A percentile compares a stretch with the other conserved stretches of the same genome.
These are phyloP conservation scores for Candida peoriensis DNA, from an alignment of 805 yeast genomes.

Conservation along the genomic window DNA sequence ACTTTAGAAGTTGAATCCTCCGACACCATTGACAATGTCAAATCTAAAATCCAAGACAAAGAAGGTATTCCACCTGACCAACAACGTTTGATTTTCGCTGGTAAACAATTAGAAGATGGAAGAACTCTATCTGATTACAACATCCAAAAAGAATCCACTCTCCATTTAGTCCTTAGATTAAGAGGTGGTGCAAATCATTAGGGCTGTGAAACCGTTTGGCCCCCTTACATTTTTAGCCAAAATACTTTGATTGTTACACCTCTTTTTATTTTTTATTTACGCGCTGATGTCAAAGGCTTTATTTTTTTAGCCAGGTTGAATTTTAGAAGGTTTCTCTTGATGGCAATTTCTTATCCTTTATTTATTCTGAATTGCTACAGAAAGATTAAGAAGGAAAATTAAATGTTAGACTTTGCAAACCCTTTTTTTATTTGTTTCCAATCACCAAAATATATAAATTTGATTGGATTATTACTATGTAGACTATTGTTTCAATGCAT, in stretches of 20 bases:
- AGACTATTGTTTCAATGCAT: constrained; percentile 2
- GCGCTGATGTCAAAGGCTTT: constrained; percentile 50
- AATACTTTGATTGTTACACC: constrained; percentile 22
- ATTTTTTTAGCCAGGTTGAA: too few species aligned
- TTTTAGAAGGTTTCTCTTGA: too few species aligned
- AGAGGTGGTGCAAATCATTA: too few species aligned
- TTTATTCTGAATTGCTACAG: too few species aligned
- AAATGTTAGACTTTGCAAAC: too few species aligned
- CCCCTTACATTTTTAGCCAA: constrained; percentile 71
- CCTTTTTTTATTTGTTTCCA: too few species aligned
- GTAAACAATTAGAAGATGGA: constrained; percentile 93
- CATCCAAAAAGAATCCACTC: constrained; percentile 89
- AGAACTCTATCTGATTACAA: constrained; percentile 91
- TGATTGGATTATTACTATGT: too few species aligned
- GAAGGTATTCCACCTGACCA: constrained; percentile 99
- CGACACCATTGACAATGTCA: constrained; percentile 93
- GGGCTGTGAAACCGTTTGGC: too few species aligned
- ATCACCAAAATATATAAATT: too few species aligned
- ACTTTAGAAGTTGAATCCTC: constrained; percentile 97
- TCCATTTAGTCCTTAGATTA: constrained; percentile 78
- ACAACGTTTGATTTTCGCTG: constrained; percentile 95
- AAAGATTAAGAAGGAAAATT: too few species aligned
- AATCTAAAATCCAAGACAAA: constrained; percentile 94
- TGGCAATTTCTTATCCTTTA: too few species aligned
- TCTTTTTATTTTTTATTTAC: background rate